Evolutionary conservation across 768 basidiomycete genomes (phyloP).

Genomic region (Gautieria morchelliformis): DNA sequence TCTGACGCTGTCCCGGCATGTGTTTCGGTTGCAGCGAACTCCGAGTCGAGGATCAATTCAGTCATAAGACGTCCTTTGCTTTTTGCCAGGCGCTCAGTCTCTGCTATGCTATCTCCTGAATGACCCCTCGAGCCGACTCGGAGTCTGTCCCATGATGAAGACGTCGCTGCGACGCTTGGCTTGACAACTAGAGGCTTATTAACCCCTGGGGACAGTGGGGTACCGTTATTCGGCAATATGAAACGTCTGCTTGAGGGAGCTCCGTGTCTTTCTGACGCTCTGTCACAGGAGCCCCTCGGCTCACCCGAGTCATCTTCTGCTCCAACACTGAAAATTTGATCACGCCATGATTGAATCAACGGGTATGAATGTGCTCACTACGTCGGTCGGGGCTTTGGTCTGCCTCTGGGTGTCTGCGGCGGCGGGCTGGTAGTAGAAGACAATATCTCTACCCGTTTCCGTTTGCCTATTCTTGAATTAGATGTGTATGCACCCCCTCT

Average conservation of each 20-base stretch:
- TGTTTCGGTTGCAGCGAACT: neutral
- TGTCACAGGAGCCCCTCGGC: neutral
- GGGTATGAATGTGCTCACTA: neutral
- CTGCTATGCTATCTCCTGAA: no score
- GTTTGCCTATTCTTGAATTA: neutral
- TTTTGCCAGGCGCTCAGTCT: no score
- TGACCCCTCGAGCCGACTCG: no score
- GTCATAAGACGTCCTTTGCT: no score
- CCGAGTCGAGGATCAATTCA: no score
- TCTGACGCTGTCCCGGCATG: neutral
- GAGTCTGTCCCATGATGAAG: no score
- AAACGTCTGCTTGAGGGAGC: no score
- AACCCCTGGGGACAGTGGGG: no score
- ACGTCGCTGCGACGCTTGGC: no score
- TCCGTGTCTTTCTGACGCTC: no score
- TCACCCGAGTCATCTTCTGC: neutral
- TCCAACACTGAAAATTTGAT: neutral
- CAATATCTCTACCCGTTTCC: neutral
- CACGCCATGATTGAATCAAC: neutral
- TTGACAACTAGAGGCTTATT: no score
- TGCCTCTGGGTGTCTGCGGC: neutral
- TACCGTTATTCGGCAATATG: no score
- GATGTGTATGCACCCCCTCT: neutral
- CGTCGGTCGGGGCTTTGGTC: constrained; percentile 1
- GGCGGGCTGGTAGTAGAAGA: neutral